Conservation (phyloP, 371 early-diverging fungal genomes). For the Circinella minor region DNA sequence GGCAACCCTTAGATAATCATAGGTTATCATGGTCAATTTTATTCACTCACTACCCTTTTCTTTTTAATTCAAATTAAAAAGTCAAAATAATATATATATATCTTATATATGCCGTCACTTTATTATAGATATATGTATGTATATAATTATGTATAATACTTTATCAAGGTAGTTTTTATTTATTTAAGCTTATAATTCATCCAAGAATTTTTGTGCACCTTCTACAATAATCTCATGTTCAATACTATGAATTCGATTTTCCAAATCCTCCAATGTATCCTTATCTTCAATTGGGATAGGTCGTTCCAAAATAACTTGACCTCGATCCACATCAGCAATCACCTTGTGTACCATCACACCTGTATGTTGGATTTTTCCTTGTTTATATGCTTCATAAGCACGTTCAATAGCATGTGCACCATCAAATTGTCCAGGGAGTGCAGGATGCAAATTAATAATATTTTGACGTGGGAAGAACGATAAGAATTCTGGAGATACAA, state of each 20-base stretch:
- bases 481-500: constrained; percentile 86
- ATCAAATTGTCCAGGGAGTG: constrained; percentile 93
- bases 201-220: constrained; percentile 54
- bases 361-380: constrained; percentile 78
- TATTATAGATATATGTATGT: no score
- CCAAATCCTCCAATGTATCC: constrained; percentile 83
- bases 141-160: no score
- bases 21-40: no score
- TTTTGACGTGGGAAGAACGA: constrained; percentile 60
- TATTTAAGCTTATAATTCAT: constrained; percentile 19
- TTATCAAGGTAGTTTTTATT: background rate
- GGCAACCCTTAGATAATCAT: no score
- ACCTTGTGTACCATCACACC: constrained; percentile 98
- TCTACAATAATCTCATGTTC: constrained; percentile 90
- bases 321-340: constrained; percentile 93
- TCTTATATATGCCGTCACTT: no score
- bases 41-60: no score
- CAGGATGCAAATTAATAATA: constrained; percentile 96
- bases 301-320: constrained; percentile 81
- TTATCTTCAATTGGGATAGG: constrained; percentile 75
- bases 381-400: constrained; percentile 83
- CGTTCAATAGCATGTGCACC: constrained; percentile 95
- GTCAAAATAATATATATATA: no score
- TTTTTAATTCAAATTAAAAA: no score
- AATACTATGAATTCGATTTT: constrained; percentile 82